A percentile compares a stretch with the other conserved stretches of the same genome.
Conservation (phyloP, 2,329 filamentous ascomycete genomes). For the Diaporthe sp. region DNA sequence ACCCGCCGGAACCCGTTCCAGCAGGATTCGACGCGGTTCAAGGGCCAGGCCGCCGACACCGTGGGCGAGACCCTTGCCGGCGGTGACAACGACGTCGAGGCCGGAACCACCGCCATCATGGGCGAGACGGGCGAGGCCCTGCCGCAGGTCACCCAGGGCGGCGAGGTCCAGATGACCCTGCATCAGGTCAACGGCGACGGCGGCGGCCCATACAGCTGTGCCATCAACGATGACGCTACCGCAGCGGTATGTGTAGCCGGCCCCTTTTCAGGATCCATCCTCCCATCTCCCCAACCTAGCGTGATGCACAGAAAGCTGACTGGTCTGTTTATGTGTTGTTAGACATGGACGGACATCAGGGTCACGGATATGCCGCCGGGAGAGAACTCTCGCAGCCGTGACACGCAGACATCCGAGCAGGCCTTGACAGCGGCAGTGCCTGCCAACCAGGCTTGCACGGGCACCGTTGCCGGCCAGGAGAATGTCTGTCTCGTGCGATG, state of each 20-base stretch:
- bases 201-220: conserved; percentile 74
- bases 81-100: conserved; percentile 69
- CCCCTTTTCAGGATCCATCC: background rate
- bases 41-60: conserved; percentile 48
- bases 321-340: background rate
- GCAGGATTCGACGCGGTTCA: conserved; percentile 73
- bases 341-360: conserved; percentile 63
- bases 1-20: conserved; percentile 73
- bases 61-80: conserved; percentile 56
- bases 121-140: conserved; percentile 66
- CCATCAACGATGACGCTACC: conserved; percentile 72
- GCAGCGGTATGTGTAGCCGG: conserved; percentile 46
- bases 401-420: conserved; percentile 48
- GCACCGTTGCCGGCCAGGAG: conserved; percentile 68
- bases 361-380: conserved; percentile 68
- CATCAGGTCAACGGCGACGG: conserved; percentile 78
- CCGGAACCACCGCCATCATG: conserved; percentile 70
- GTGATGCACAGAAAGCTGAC: background rate
- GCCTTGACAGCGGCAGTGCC: conserved; percentile 68
- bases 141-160: conserved; percentile 70
- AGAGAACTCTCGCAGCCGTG: conserved; percentile 60
- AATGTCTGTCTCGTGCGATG: conserved; percentile 74
- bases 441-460: conserved; percentile 67
- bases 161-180: conserved; percentile 70
- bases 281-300: background rate